phyloP scores from a whole-genome alignment of 371 early-diverging fungal genomes.

The Mortierella sp. region DNA sequence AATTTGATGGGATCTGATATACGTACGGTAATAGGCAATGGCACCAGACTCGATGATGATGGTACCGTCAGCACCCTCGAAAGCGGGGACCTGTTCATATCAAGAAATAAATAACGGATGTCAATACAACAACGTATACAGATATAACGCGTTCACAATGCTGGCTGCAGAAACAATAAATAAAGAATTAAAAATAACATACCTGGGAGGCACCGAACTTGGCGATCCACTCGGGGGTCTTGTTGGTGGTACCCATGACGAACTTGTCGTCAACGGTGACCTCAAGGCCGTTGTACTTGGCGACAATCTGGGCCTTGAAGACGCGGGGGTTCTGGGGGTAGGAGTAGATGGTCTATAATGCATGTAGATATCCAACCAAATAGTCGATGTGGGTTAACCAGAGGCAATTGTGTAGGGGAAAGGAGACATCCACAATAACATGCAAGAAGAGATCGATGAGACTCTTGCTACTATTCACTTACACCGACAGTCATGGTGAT shows the following conservation, averaged over 20 bases:
- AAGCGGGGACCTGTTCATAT: constrained; percentile 84
- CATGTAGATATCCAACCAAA: not conserved
- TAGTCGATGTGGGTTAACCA: not conserved
- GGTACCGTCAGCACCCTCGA: constrained; percentile 82
- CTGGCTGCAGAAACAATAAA: not conserved
- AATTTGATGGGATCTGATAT: constrained; percentile 6
- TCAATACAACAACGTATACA: not conserved
- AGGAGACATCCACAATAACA: not conserved
- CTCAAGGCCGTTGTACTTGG: constrained; percentile 82
- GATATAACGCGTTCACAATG: not conserved
- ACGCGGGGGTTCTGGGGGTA: constrained; percentile 71
- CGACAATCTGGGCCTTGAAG: constrained; percentile 79
- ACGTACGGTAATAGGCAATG: constrained; percentile 89
- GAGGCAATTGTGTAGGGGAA: not conserved
- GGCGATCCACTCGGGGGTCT: constrained; percentile 80
- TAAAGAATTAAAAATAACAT: too few species aligned
- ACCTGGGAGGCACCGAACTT: constrained; percentile 79
- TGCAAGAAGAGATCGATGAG: too few species aligned
- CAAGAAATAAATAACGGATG: constrained; percentile 7
- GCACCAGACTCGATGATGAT: constrained; percentile 82
- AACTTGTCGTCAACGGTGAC: constrained; percentile 75
- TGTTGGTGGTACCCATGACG: constrained; percentile 78
- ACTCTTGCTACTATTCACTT: constrained; percentile 10
- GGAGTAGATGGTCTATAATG: constrained; percentile 60
- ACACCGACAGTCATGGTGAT: constrained; percentile 48